phyloP scores from a whole-genome alignment of 495 filamentous ascomycete species.

The Neurospora sp. region DNA sequence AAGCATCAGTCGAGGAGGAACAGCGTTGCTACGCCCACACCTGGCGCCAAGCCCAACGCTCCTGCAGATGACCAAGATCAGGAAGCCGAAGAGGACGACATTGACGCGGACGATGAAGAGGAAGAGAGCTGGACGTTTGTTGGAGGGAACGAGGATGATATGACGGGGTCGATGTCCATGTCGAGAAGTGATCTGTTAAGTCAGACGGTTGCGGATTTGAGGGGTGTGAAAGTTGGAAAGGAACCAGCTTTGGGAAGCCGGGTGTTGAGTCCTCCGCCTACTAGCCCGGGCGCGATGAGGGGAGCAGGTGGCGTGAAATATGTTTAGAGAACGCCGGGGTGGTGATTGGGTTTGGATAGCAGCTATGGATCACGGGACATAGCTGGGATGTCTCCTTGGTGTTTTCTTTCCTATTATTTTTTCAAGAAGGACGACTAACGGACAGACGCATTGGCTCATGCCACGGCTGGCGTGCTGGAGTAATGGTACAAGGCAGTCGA shows the following conservation, averaged over 20 bases:
- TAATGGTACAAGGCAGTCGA: neutral
- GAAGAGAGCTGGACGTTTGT: constrained; percentile 44
- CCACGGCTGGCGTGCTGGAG: neutral
- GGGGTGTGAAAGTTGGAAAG: neutral
- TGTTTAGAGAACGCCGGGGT: neutral
- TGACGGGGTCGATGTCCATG: neutral
- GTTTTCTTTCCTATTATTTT: neutral
- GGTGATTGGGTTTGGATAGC: neutral
- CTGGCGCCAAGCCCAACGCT: neutral
- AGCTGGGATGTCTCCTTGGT: neutral
- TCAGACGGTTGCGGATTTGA: constrained; percentile 13
- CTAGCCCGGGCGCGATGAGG: neutral
- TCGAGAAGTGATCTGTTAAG: neutral
- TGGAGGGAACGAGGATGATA: constrained; percentile 19
- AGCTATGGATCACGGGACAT: neutral
- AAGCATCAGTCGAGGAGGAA: constrained; percentile 45
- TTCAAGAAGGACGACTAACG: neutral
- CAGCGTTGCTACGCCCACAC: neutral
- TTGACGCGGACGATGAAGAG: constrained; percentile 21
- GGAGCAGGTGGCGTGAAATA: neutral
- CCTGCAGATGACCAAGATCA: constrained; percentile 3
- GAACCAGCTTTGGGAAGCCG: neutral
- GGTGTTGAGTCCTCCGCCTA: neutral
- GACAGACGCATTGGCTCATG: neutral
- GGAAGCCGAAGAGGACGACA: constrained; percentile 16